Evolutionary conservation across 2,329 filamentous ascomycete genomes (phyloP).

Genomic region (Sodiomyces alkalinus): DNA sequence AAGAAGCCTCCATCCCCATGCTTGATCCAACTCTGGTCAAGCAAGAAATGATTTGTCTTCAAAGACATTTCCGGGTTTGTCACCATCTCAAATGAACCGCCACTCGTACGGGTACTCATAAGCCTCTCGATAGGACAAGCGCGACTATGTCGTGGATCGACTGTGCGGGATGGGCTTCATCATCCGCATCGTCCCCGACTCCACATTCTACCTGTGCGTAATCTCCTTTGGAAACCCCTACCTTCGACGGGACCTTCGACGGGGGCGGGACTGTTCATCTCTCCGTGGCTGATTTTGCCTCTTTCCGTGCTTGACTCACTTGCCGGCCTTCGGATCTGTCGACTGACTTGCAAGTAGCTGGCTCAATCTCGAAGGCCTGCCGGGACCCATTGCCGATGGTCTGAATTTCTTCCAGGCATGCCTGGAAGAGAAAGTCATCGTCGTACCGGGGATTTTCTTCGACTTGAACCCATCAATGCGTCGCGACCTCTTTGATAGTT

Average conservation of each 20-base stretch:
- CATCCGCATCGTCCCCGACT: conserved; percentile 72
- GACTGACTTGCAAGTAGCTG: conserved; percentile 16
- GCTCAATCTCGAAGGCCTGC: conserved; percentile 51
- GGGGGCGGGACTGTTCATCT: too few species aligned
- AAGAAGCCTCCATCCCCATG: conserved; percentile 85
- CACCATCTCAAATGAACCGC: too few species aligned
- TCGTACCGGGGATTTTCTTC: conserved; percentile 96
- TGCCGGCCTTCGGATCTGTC: neutral
- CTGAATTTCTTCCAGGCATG: conserved; percentile 96
- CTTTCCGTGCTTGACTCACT: neutral
- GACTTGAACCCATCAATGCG: conserved; percentile 84
- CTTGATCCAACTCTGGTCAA: conserved; percentile 72
- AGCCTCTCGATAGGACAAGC: conserved; percentile 48
- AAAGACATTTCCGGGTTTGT: conserved; percentile 62
- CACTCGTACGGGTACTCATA: conserved; percentile 2
- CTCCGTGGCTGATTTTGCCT: neutral
- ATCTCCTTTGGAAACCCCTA: neutral
- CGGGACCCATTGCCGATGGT: conserved; percentile 75
- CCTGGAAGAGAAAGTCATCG: conserved; percentile 85
- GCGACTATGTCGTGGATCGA: conserved; percentile 74
- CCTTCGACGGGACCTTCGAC: too few species aligned
- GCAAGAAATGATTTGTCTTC: conserved; percentile 77
- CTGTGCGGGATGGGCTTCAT: conserved; percentile 76
- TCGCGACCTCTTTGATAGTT: conserved; percentile 83
- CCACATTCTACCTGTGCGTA: conserved; percentile 79